These are phyloP conservation scores for Alnus rubra DNA, from an alignment of 306 rosid species.

Conservation along the genomic window DNA sequence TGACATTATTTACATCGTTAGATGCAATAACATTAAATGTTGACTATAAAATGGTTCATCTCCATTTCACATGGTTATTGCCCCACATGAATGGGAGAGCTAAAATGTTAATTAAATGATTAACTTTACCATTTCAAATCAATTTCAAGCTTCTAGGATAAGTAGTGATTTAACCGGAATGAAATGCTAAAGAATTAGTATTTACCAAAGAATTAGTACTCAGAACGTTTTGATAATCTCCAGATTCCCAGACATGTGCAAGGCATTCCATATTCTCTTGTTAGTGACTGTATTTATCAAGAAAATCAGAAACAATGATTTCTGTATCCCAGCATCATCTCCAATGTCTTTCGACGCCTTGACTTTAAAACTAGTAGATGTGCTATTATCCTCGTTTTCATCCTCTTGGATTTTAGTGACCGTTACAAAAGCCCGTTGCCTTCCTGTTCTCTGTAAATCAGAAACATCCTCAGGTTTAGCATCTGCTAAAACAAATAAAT, in stretches of 20 bases:
- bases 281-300: slow-evolving; percentile 48
- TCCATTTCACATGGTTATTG: no score
- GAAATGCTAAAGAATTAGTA: no score
- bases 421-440: slow-evolving; percentile 46
- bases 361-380: slow-evolving; percentile 48
- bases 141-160: no score
- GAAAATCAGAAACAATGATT: slow-evolving; percentile 43
- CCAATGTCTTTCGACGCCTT: slow-evolving; percentile 37
- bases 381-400: slow-evolving; percentile 20
- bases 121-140: no score
- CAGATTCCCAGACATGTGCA: slow-evolving; percentile 45
- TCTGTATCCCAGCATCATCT: slow-evolving; percentile 17
- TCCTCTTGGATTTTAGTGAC: slow-evolving; percentile 40
- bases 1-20: no score
- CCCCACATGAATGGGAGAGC: no score
- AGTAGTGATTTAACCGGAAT: no score
- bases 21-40: no score
- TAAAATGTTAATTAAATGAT: no score
- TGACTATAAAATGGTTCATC: no score
- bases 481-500: slow-evolving; percentile 57
- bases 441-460: slow-evolving; percentile 52
- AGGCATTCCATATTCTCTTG: slow-evolving; percentile 56
- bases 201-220: no score
- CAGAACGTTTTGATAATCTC: slow-evolving; percentile 35
- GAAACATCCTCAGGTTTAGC: slow-evolving; percentile 66